These are phyloP conservation scores for Candida alai DNA, from an alignment of 805 yeast genomes.

Conservation along the genomic window DNA sequence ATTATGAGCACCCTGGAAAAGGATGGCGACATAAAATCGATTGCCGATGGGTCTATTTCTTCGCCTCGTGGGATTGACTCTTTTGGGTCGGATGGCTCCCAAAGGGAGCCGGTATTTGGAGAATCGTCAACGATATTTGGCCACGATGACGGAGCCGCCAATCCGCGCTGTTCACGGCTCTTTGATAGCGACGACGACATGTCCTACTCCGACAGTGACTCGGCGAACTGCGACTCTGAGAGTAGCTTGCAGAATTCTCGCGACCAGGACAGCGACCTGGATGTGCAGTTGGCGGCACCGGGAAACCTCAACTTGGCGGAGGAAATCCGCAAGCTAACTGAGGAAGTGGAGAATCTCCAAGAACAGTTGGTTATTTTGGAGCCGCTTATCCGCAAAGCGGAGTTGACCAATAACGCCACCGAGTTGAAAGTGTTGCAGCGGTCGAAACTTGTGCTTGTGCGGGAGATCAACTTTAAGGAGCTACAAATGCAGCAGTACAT, in stretches of 20 bases:
- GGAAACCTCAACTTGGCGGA: slow-evolving; percentile 64
- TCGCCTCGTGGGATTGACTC: not conserved
- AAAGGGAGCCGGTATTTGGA: not conserved
- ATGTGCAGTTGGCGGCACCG: slow-evolving; percentile 52
- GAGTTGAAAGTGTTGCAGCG: slow-evolving; percentile 66
- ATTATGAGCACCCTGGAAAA: slow-evolving; percentile 38
- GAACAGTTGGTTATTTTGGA: slow-evolving; percentile 63
- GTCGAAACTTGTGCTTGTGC: slow-evolving; percentile 60
- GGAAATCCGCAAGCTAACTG: slow-evolving; percentile 56
- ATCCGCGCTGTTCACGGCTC: slow-evolving; percentile 21
- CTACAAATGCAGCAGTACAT: slow-evolving; percentile 74
- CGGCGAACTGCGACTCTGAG: slow-evolving; percentile 2
- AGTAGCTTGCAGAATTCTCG: no score
- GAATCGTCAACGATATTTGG: slow-evolving; percentile 32
- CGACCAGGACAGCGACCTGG: slow-evolving; percentile 4
- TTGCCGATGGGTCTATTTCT: slow-evolving; percentile 1
- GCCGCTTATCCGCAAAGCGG: slow-evolving; percentile 75
- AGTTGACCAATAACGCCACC: slow-evolving; percentile 68
- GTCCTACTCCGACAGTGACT: slow-evolving; percentile 6
- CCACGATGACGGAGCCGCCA: slow-evolving; percentile 10
- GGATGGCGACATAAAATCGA: not conserved
- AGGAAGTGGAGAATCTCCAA: slow-evolving; percentile 54
- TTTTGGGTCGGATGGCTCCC: slow-evolving; percentile 2
- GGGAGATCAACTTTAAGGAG: slow-evolving; percentile 73
- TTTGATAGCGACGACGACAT: slow-evolving; percentile 32